phyloP scores from a whole-genome alignment of 2,329 filamentous ascomycete species.

The Fusarium pininemorale region DNA sequence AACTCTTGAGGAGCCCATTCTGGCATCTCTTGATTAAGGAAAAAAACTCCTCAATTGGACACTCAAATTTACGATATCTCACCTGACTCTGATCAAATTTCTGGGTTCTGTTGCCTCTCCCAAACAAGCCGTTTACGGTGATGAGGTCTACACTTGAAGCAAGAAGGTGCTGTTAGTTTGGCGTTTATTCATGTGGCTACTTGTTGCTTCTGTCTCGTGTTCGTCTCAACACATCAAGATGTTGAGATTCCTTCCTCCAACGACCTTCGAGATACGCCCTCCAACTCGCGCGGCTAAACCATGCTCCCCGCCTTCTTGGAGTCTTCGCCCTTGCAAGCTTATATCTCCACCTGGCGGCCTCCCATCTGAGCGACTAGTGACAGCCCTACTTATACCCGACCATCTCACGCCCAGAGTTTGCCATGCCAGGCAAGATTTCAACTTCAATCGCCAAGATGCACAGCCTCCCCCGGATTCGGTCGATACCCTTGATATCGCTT shows the following conservation, averaged over 20 bases:
- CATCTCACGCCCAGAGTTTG: background rate
- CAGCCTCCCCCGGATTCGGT: background rate
- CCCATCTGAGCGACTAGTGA: slow-evolving; percentile 6
- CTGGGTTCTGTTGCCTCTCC: background rate
- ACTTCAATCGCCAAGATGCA: background rate
- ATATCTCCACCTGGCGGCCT: slow-evolving; percentile 27
- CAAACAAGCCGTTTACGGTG: background rate
- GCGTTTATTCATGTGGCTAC: slow-evolving; percentile 1
- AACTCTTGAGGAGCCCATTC: background rate
- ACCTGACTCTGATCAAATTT: background rate
- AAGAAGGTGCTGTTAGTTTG: background rate
- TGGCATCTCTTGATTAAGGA: background rate
- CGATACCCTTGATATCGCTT: background rate
- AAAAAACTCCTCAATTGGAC: background rate
- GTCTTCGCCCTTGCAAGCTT: background rate
- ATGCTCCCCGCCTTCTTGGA: slow-evolving; percentile 9
- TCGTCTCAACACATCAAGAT: background rate
- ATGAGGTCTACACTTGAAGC: background rate
- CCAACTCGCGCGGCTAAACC: slow-evolving; percentile 7
- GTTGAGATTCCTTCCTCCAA: background rate
- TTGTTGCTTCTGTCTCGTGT: background rate
- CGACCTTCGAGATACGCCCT: background rate
- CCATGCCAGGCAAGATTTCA: background rate
- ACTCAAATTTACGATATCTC: background rate
- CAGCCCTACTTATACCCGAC: slow-evolving; percentile 14